Conservation (phyloP, 306 rosid genomes). For the Dicorynia guianensis region DNA sequence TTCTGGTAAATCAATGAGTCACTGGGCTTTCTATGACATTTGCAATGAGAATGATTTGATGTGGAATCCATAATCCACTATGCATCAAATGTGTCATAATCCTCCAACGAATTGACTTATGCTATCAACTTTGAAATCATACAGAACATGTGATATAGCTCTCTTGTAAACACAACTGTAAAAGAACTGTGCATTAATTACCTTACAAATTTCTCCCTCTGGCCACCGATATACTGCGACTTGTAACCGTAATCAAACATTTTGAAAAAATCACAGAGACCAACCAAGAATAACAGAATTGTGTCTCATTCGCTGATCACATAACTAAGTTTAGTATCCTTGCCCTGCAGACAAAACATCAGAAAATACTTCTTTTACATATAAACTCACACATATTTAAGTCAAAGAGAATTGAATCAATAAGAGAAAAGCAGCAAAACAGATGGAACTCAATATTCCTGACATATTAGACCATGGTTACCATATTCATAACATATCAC, state of each 20-base stretch:
- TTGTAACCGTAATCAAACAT: conserved; percentile 61
- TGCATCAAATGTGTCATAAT: not conserved
- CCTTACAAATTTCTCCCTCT: conserved; percentile 67
- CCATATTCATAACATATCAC: too few relatives aligned
- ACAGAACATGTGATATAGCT: not conserved
- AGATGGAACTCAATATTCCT: not conserved
- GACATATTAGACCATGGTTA: not conserved
- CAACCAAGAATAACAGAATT: conserved; percentile 29
- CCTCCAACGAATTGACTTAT: not conserved
- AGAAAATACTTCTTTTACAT: not conserved
- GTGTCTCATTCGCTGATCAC: conserved; percentile 35
- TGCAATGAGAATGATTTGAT: not conserved
- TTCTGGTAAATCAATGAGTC: not conserved
- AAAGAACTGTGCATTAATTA: conserved; percentile 27
- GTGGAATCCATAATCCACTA: not conserved
- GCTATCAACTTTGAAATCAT: conserved; percentile 16
- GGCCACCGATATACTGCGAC: conserved; percentile 58
- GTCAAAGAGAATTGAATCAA: conserved; percentile 2
- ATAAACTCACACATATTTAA: conserved; percentile 2
- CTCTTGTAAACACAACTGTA: not conserved
- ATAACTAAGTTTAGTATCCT: conserved; percentile 18
- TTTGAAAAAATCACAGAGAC: conserved; percentile 42
- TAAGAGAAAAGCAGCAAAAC: not conserved
- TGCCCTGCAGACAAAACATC: conserved; percentile 23
- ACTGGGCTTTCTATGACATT: not conserved